Conservation (phyloP, 2,329 filamentous ascomycete genomes). For the Geoglossum cookeanum region DNA sequence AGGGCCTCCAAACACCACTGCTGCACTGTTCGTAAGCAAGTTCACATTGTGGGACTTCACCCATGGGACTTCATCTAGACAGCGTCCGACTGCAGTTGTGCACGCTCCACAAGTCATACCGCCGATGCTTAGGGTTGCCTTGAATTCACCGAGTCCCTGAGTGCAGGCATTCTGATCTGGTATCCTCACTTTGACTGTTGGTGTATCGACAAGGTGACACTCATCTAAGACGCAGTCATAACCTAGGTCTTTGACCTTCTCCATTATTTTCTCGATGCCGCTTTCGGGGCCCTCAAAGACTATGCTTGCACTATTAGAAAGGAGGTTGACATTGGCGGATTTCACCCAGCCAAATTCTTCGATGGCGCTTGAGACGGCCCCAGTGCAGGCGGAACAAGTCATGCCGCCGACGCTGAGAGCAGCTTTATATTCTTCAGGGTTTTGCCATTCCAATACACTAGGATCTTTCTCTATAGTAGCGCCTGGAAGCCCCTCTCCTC, state of each 20-base stretch:
- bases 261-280: neutral
- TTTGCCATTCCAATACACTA: neutral
- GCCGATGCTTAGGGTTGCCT: slow-evolving; percentile 2
- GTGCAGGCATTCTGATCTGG: neutral
- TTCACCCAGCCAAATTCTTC: slow-evolving; percentile 2
- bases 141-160: neutral
- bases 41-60: slow-evolving; percentile 4
- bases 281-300: slow-evolving; percentile 5
- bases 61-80: slow-evolving; percentile 4
- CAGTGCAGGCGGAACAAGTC: slow-evolving; percentile 6
- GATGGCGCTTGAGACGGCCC: slow-evolving; percentile 1
- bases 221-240: slow-evolving; percentile 3
- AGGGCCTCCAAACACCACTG: slow-evolving; percentile 5
- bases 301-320: slow-evolving; percentile 5
- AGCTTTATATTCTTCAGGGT: neutral
- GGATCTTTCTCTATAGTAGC: neutral
- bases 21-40: slow-evolving; percentile 6
- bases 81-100: neutral
- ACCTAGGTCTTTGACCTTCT: slow-evolving; percentile 5
- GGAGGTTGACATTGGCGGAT: slow-evolving; percentile 6
- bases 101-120: slow-evolving; percentile 7
- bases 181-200: neutral
- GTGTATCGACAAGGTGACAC: slow-evolving; percentile 11
- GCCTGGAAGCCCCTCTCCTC: neutral
- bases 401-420: slow-evolving; percentile 5